Conservation (phyloP, 305 asterid genomes). For the Fraxinus dipetala region DNA sequence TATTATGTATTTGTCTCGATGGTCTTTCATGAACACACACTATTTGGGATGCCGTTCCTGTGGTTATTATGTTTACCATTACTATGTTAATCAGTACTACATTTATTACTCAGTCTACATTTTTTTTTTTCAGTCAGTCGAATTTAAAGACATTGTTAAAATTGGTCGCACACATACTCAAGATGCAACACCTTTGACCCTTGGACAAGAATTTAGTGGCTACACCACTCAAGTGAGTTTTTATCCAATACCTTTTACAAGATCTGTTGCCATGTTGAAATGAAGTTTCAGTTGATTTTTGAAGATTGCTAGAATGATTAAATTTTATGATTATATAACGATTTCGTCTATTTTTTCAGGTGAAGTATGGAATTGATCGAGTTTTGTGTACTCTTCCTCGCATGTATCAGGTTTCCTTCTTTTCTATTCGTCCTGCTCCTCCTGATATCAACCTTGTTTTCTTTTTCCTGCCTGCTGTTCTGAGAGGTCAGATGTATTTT, state of each 20-base stretch:
- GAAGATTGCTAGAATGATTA: slow-evolving; percentile 4
- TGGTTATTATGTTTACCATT: neutral
- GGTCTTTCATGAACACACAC: neutral
- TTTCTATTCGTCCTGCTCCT: slow-evolving; percentile 8
- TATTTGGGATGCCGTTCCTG: neutral
- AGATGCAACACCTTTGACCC: slow-evolving; percentile 97
- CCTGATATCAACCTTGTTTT: slow-evolving; percentile 4
- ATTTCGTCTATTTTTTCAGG: slow-evolving; percentile 41
- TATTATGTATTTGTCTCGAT: neutral
- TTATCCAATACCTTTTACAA: slow-evolving; percentile 7
- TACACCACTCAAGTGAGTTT: slow-evolving; percentile 85
- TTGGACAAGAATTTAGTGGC: slow-evolving; percentile 98
- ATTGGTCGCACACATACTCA: slow-evolving; percentile 98
- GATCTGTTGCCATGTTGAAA: neutral
- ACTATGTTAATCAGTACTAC: neutral
- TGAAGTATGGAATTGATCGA: slow-evolving; percentile 85
- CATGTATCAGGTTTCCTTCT: slow-evolving; percentile 69
- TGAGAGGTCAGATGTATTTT: slow-evolving; percentile 28
- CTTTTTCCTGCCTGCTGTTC: slow-evolving; percentile 22
- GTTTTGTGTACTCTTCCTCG: slow-evolving; percentile 82
- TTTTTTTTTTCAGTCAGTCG: slow-evolving; percentile 50
- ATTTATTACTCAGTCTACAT: slow-evolving; percentile 6
- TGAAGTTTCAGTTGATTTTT: slow-evolving; percentile 13
- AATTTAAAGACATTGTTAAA: slow-evolving; percentile 82
- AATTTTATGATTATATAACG: neutral